Evolutionary conservation across 225 moss, liverwort and hornwort genomes (phyloP), one percentile per base, ranked within the genome.

Genomic region (Pseudoscleropodium purum): DNA sequence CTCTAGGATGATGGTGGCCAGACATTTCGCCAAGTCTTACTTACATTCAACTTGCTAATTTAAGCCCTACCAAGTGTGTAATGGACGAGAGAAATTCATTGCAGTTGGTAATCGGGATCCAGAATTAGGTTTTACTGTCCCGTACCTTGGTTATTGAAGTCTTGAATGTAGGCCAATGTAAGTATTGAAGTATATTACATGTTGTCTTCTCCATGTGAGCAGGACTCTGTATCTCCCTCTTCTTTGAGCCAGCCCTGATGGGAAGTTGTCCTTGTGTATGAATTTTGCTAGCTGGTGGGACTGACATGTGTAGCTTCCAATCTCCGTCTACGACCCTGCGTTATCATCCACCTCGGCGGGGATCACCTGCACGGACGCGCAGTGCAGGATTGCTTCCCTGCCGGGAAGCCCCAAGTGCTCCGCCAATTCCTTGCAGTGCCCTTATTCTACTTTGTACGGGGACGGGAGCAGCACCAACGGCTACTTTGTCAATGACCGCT

Each of bases 391-490:
- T 15, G 87, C 95, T 30, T 51, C 83, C 36, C 56, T 11, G 30
- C 90, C 90, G 43, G 74, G 85, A 72, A 47, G 15, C 18, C 82
- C 87, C 20, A 73, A 82, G 88, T 95, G 85, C 88, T 75, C 93
- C 65, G 84, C 45, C 15, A 65, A 90, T 77, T 87, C 76, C 15
- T n/a, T 79, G 80, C 76, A 89, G 92, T 97, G 99, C 85, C 81
- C 92, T 19, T 99, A 99, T 75, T 75, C 77, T 33, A 93, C 96
- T 65, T 63, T 90, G 18, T 99, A 99, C 69, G 97, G 96, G 7
- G 99, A 99, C 74, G 95, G 95, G 63, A 99, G 97, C 92, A 94
- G 92, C 87, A 93, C 96, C 57, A 92, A 88, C 85, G 99, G 99
- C 16, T 96, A 97, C 84, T 93, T 97, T 63, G 92, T 99, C 31